phyloP scores from a whole-genome alignment of 2,329 filamentous ascomycete genomes.

The Scedosporium minutisporum region DNA sequence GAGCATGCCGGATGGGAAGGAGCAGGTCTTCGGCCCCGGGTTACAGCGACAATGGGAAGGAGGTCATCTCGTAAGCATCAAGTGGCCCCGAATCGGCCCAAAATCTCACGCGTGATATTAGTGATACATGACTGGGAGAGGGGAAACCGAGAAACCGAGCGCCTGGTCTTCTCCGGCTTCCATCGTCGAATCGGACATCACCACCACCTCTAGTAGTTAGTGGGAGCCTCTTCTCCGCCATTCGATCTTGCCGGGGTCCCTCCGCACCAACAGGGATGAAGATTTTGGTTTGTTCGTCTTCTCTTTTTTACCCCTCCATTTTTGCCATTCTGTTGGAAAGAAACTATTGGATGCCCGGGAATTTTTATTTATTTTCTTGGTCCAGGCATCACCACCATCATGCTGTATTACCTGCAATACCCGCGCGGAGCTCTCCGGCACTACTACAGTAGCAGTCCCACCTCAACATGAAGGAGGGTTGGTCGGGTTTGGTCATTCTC shows the following conservation, averaged over 20 bases:
- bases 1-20: neutral
- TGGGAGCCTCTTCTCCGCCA: neutral
- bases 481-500: neutral
- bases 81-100: neutral
- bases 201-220: neutral
- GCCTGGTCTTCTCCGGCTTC: neutral
- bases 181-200: neutral
- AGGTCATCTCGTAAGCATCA: neutral
- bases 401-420: neutral
- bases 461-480: neutral
- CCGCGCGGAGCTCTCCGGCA: neutral
- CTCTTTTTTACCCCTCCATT: no score
- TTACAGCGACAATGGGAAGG: neutral
- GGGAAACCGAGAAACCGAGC: neutral
- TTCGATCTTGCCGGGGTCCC: neutral
- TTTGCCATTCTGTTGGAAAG: no score
- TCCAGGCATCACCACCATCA: neutral
- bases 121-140: neutral
- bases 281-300: neutral
- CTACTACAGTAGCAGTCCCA: neutral
- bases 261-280: neutral
- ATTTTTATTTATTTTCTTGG: neutral
- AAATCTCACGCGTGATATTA: neutral
- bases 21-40: neutral
- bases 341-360: no score